phyloP scores from a whole-genome alignment of 106 monocot genomes.

The Vanilla planifolia region DNA sequence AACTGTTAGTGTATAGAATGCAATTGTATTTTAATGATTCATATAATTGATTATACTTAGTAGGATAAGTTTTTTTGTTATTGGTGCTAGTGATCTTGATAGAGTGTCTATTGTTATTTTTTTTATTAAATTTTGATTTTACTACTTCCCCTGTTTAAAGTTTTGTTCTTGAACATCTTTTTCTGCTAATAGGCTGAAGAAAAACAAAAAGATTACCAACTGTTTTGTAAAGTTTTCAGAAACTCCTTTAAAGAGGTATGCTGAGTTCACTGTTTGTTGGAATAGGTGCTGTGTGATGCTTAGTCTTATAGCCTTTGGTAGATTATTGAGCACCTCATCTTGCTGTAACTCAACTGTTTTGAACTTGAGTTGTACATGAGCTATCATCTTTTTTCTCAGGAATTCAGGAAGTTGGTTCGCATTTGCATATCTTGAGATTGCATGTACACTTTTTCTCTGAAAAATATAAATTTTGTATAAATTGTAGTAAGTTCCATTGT shows the following conservation, averaged over 20 bases:
- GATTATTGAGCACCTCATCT: conserved; percentile 31
- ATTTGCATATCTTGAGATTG: conserved; percentile 32
- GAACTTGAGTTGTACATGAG: conserved; percentile 53
- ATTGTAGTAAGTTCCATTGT: background rate
- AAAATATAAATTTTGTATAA: background rate
- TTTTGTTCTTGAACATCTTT: background rate
- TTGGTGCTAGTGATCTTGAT: no score
- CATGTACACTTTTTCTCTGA: conserved; percentile 38
- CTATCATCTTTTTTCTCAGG: conserved; percentile 44
- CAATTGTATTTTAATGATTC: no score
- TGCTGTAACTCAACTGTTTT: conserved; percentile 54
- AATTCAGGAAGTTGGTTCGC: conserved; percentile 35
- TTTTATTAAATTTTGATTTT: background rate
- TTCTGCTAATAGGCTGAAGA: background rate
- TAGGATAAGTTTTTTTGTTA: no score
- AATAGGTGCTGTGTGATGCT: conserved; percentile 66
- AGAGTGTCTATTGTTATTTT: no score
- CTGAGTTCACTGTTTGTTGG: conserved; percentile 15
- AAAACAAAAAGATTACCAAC: conserved; percentile 33
- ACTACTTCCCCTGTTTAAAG: background rate
- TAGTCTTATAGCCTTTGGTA: conserved; percentile 66
- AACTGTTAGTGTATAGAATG: no score
- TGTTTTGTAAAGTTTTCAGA: conserved; percentile 41
- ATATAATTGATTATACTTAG: no score
- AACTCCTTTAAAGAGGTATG: conserved; percentile 57